A percentile compares a stretch with the other conserved stretches of the same genome.
These are phyloP conservation scores for Talaromyces adpressus DNA, from an alignment of 495 filamentous ascomycete genomes.

Conservation along the genomic window DNA sequence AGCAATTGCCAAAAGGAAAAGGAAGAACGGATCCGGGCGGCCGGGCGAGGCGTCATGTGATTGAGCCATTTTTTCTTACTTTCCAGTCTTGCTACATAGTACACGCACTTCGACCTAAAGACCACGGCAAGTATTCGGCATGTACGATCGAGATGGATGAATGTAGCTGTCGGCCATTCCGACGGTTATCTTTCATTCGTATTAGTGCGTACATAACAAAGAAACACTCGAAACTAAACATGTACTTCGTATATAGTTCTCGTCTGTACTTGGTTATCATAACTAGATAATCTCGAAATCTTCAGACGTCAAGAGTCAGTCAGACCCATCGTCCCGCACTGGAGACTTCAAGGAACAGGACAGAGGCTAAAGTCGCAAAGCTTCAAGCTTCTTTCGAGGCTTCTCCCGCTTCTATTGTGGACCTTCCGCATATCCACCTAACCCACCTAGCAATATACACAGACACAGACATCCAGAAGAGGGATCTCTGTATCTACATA, in stretches of 20 bases:
- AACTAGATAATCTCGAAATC: background rate
- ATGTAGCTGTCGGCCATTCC: background rate
- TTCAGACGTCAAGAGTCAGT: background rate
- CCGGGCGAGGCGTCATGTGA: slow-evolving; percentile 7
- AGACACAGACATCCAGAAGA: too few species aligned
- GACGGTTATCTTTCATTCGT: background rate
- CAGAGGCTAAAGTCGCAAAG: background rate
- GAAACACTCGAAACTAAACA: background rate
- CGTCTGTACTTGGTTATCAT: too few species aligned
- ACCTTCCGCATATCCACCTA: slow-evolving; percentile 17
- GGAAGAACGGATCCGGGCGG: background rate
- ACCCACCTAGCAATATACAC: background rate
- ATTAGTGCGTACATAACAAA: background rate
- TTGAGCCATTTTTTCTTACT: slow-evolving; percentile 21
- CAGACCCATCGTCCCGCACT: slow-evolving; percentile 15
- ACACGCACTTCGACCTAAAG: background rate
- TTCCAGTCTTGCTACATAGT: slow-evolving; percentile 10
- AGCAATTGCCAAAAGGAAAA: too few species aligned
- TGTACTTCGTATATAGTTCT: too few species aligned
- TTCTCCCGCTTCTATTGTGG: slow-evolving; percentile 46
- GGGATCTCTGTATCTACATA: too few species aligned
- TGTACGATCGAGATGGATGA: background rate
- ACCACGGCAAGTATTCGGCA: background rate
- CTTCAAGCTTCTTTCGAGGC: slow-evolving; percentile 20
- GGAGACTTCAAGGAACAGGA: slow-evolving; percentile 12